A percentile compares a stretch with the other conserved stretches of the same genome.
Conservation (phyloP, 345 rosid species). For the Cardamine occulta region DNA sequence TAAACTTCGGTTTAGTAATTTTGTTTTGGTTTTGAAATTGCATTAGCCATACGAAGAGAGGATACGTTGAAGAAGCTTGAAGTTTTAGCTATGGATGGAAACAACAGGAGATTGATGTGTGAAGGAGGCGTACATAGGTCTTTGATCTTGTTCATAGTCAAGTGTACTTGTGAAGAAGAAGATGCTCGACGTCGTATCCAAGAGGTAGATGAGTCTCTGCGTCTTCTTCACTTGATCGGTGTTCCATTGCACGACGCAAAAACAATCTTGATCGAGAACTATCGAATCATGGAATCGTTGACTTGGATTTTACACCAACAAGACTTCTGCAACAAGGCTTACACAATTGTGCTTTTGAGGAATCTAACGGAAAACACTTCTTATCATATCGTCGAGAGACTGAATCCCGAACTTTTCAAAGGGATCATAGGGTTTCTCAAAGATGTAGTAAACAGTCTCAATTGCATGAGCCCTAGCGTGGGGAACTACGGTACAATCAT, state of each 20-base stretch:
- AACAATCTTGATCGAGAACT: slow-evolving; percentile 42
- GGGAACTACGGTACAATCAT: slow-evolving; percentile 7
- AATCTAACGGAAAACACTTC: slow-evolving; percentile 47
- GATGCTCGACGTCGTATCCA: slow-evolving; percentile 3
- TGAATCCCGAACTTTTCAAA: slow-evolving; percentile 53
- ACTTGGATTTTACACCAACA: slow-evolving; percentile 54
- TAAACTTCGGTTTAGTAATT: background rate
- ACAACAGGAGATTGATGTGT: slow-evolving; percentile 57
- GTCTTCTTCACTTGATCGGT: slow-evolving; percentile 49
- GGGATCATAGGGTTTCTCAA: slow-evolving; percentile 51
- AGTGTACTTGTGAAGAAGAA: slow-evolving; percentile 37
- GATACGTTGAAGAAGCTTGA: slow-evolving; percentile 52
- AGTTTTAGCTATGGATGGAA: slow-evolving; percentile 52
- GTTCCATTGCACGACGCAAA: slow-evolving; percentile 47
- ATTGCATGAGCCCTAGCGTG: slow-evolving; percentile 27
- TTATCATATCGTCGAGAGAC: slow-evolving; percentile 49
- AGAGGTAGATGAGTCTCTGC: slow-evolving; percentile 59
- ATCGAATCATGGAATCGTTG: slow-evolving; percentile 51
- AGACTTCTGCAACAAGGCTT: slow-evolving; percentile 48
- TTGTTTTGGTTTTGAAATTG: slow-evolving; percentile 11
- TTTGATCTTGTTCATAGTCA: slow-evolving; percentile 45
- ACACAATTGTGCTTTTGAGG: slow-evolving; percentile 50
- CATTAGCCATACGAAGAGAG: slow-evolving; percentile 25
- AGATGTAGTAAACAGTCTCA: slow-evolving; percentile 20
- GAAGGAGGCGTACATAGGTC: slow-evolving; percentile 56